Conservation (phyloP, 2,329 filamentous ascomycete species). For the Penicillium griseofulvum region DNA sequence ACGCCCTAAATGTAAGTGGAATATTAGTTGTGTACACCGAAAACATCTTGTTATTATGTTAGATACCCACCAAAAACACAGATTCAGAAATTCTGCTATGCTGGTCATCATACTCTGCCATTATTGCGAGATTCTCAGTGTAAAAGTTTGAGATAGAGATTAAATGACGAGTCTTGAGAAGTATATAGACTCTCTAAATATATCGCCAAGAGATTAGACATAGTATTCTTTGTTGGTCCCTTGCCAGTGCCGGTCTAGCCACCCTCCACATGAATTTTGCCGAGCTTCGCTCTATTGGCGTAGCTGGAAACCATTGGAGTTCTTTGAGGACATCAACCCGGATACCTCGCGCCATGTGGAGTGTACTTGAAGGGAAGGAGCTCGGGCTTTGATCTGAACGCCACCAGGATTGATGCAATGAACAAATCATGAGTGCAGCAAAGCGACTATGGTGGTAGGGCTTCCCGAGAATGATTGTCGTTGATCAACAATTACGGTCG, state of each 20-base stretch:
- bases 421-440: neutral
- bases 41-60: no score
- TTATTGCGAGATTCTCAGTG: neutral
- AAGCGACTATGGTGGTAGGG: no score
- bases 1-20: neutral
- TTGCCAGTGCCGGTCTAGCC: neutral
- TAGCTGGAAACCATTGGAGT: neutral
- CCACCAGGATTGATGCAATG: neutral
- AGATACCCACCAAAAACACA: conserved; percentile 3
- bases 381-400: neutral
- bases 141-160: no score
- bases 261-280: neutral
- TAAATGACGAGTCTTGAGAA: neutral
- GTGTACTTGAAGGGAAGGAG: neutral
- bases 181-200: neutral
- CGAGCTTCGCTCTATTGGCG: neutral
- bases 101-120: conserved; percentile 1
- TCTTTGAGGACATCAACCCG: neutral
- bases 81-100: conserved; percentile 1
- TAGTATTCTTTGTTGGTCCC: neutral
- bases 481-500: neutral
- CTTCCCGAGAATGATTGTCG: neutral
- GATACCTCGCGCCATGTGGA: neutral
- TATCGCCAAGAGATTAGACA: neutral
- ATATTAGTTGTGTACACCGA: neutral